Evolutionary conservation across 2,329 filamentous ascomycete species (phyloP).

Genomic region (Helotiales sp.): DNA sequence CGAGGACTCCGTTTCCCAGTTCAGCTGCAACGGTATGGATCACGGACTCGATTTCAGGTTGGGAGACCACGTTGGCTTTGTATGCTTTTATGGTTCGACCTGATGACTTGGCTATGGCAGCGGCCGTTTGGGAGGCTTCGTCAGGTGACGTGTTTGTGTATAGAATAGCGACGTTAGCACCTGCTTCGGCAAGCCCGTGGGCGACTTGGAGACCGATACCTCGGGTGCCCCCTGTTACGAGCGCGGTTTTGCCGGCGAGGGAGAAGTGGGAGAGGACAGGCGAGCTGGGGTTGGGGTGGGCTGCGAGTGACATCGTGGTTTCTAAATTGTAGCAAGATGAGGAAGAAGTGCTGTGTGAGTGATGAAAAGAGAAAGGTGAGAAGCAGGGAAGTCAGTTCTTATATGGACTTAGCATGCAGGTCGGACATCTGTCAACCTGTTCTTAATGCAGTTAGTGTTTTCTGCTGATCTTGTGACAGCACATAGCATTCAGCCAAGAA

Average conservation of each 20-base stretch:
- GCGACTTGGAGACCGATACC: constrained; percentile 46
- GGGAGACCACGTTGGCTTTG: constrained; percentile 37
- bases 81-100: constrained; percentile 36
- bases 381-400: not conserved
- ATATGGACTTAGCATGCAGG: not conserved
- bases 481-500: too few relatives aligned
- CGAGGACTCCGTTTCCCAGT: constrained; percentile 36
- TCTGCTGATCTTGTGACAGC: not conserved
- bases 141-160: constrained; percentile 24
- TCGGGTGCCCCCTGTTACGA: constrained; percentile 47
- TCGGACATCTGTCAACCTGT: not conserved
- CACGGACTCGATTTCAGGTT: not conserved
- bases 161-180: constrained; percentile 42
- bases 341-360: not conserved
- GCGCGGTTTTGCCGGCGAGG: constrained; percentile 41
- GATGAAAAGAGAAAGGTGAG: not conserved
- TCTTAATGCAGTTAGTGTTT: not conserved
- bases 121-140: constrained; percentile 30
- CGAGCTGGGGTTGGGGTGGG: not conserved
- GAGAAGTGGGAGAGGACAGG: constrained; percentile 20
- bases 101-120: constrained; percentile 14
- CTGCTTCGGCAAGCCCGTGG: constrained; percentile 44
- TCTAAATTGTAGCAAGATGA: not conserved
- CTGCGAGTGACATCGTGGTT: not conserved
- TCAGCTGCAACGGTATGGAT: constrained; percentile 3